Percentiles rank a stretch among this genome's conserved stretches.
phyloP scores from a whole-genome alignment of 495 filamentous ascomycete genomes.

The Xylaria sp. region DNA sequence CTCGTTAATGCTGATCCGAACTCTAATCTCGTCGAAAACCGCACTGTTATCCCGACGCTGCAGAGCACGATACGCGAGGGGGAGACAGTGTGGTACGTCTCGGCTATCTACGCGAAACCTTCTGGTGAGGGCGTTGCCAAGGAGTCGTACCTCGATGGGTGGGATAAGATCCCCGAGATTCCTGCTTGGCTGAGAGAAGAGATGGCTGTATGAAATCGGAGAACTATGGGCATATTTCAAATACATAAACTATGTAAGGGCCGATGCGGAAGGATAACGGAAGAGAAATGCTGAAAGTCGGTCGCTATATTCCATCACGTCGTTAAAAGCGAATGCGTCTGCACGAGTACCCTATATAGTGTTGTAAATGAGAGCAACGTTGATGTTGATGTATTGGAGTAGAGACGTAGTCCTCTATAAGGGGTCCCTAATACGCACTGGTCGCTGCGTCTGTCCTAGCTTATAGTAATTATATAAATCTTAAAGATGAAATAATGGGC shows the following conservation, averaged over 20 bases:
- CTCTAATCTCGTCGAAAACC: conserved; percentile 72
- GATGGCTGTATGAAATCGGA: conserved; percentile 39
- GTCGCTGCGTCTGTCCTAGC: not conserved
- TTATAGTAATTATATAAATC: not conserved
- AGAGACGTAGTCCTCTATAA: not conserved
- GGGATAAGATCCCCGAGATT: conserved; percentile 60
- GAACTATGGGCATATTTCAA: not conserved
- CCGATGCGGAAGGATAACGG: not conserved
- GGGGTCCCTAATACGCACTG: not conserved
- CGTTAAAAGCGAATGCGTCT: not conserved
- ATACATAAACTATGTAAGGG: not conserved
- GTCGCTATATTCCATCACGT: not conserved
- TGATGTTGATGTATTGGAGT: not conserved
- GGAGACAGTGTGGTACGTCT: conserved; percentile 57
- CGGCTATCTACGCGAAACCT: conserved; percentile 60
- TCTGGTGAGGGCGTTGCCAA: conserved; percentile 44
- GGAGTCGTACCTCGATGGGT: conserved; percentile 57
- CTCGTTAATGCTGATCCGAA: conserved; percentile 79
- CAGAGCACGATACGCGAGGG: conserved; percentile 56
- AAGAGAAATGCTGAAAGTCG: not conserved
- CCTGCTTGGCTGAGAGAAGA: conserved; percentile 62
- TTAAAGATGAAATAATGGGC: not conserved
- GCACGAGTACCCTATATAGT: not conserved
- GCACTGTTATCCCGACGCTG: conserved; percentile 74
- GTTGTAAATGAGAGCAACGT: not conserved